Evolutionary conservation across 2,329 filamentous ascomycete genomes (phyloP).

Genomic region (Cryphonectria naterciae): DNA sequence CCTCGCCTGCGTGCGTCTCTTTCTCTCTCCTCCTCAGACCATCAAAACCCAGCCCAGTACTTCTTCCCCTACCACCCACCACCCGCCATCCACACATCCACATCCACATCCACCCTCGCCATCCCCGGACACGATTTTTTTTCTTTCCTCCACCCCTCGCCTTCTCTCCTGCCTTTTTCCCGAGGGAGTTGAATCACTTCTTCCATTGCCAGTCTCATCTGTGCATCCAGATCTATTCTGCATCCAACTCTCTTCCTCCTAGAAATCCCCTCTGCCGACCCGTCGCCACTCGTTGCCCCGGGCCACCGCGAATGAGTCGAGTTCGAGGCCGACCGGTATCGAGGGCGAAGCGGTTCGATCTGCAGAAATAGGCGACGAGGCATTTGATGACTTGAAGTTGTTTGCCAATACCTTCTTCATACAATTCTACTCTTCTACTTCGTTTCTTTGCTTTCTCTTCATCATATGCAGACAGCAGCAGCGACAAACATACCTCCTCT

Average conservation of each 20-base stretch:
- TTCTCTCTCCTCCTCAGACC: background rate
- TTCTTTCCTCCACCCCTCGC: background rate
- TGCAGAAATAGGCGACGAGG: slow-evolving; percentile 3
- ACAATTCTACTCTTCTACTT: background rate
- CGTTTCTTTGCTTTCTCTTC: background rate
- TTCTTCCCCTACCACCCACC: slow-evolving; percentile 11
- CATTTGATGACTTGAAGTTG: background rate
- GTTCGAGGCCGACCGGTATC: slow-evolving; percentile 14
- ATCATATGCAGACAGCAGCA: slow-evolving; percentile 7
- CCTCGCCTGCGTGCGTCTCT: slow-evolving; percentile 6
- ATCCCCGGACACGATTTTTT: slow-evolving; percentile 16
- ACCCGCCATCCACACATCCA: slow-evolving; percentile 10
- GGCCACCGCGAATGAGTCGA: slow-evolving; percentile 20
- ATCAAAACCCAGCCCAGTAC: background rate
- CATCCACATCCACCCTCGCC: slow-evolving; percentile 15
- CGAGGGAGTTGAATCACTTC: slow-evolving; percentile 10
- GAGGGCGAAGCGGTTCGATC: slow-evolving; percentile 15
- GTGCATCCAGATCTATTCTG: slow-evolving; percentile 1
- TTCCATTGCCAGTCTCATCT: slow-evolving; percentile 7
- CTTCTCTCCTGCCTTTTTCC: background rate
- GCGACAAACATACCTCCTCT: slow-evolving; percentile 19
- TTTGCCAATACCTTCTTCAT: slow-evolving; percentile 3
- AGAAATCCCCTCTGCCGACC: slow-evolving; percentile 3
- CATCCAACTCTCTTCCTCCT: background rate
- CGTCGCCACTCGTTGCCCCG: slow-evolving; percentile 13